phyloP scores from a whole-genome alignment of 768 basidiomycete species.

The Rhodocollybia butyracea region DNA sequence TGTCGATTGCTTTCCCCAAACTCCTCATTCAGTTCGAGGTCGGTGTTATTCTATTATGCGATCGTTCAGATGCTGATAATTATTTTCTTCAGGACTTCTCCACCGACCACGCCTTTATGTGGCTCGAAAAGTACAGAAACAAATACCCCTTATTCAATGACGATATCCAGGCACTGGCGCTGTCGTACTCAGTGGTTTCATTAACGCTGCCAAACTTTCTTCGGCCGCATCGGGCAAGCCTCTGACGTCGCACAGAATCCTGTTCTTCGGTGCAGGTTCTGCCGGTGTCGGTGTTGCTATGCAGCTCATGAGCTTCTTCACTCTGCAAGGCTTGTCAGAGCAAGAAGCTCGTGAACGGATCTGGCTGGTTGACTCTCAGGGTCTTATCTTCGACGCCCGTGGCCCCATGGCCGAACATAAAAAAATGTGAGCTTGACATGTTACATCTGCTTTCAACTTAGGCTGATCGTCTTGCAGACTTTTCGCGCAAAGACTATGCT shows the following conservation, averaged over 20 bases:
- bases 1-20: slow-evolving; percentile 71
- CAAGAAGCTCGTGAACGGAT: slow-evolving; percentile 67
- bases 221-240: slow-evolving; percentile 55
- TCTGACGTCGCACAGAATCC: slow-evolving; percentile 73
- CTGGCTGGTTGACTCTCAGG: slow-evolving; percentile 78
- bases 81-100: slow-evolving; percentile 70
- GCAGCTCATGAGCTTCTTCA: slow-evolving; percentile 90
- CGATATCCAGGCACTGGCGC: slow-evolving; percentile 90
- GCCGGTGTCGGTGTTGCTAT: slow-evolving; percentile 91
- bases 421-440: slow-evolving; percentile 40
- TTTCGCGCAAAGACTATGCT: slow-evolving; percentile 68
- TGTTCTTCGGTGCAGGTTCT: slow-evolving; percentile 94
- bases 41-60: slow-evolving; percentile 9
- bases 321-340: slow-evolving; percentile 60
- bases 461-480: slow-evolving; percentile 57
- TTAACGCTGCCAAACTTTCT: slow-evolving; percentile 81
- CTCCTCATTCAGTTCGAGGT: slow-evolving; percentile 86
- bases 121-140: slow-evolving; percentile 72
- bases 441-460: slow-evolving; percentile 42
- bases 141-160: slow-evolving; percentile 85
- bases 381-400: slow-evolving; percentile 68
- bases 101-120: slow-evolving; percentile 87
- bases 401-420: slow-evolving; percentile 72
- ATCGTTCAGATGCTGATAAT: not conserved
- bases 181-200: slow-evolving; percentile 86